Conservation (phyloP, 768 basidiomycete species). For the Boletus subcaerulescens region DNA sequence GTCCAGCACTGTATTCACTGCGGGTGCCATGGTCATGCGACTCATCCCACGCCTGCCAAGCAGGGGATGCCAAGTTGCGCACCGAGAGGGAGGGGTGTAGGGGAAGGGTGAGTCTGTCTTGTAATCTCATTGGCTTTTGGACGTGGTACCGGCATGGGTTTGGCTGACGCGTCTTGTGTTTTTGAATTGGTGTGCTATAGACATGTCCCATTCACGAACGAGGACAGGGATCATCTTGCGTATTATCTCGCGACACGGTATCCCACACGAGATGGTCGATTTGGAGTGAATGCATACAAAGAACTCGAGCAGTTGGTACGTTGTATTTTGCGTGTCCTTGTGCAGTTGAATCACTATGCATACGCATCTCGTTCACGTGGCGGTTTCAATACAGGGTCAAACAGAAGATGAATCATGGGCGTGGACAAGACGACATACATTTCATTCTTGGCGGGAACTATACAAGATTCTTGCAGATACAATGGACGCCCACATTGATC, state of each 20-base stretch:
- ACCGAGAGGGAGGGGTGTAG: background rate
- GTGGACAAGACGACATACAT: conserved; percentile 47
- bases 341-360: too few species aligned
- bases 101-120: conserved; percentile 8
- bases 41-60: background rate
- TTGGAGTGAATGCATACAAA: conserved; percentile 47
- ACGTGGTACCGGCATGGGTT: background rate
- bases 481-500: conserved; percentile 43
- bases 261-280: conserved; percentile 42
- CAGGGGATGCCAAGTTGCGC: conserved; percentile 25
- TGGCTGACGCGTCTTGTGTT: background rate
- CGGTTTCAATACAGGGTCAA: conserved; percentile 14
- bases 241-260: conserved; percentile 49
- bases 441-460: conserved; percentile 62
- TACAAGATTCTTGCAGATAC: conserved; percentile 43
- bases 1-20: conserved; percentile 20
- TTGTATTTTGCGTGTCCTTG: background rate
- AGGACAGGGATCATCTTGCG: conserved; percentile 43
- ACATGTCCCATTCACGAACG: conserved; percentile 33
- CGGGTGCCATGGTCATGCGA: conserved; percentile 11
- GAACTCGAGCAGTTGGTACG: conserved; percentile 47
- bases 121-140: too few species aligned
- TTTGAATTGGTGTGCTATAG: conserved; percentile 2
- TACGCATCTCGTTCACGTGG: background rate
- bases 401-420: conserved; percentile 37